Conservation (phyloP, 805 yeast genomes). For the Crinitomyces ghanaensis region DNA sequence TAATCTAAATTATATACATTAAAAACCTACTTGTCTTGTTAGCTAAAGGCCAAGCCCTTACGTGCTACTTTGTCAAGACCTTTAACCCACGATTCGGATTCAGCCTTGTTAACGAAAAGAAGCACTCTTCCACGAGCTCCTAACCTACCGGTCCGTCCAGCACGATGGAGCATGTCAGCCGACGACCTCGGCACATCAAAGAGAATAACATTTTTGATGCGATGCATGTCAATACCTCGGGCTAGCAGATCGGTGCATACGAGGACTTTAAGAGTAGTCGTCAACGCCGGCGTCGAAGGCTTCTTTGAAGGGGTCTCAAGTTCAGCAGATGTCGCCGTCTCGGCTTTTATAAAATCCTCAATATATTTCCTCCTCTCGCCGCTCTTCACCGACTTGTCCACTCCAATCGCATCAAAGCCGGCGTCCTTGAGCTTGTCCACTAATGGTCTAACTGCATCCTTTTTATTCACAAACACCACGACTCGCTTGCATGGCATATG, state of each 20-base stretch:
- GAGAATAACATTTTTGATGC: slow-evolving; percentile 68
- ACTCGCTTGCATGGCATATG: slow-evolving; percentile 70
- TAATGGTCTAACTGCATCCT: slow-evolving; percentile 47
- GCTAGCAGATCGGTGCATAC: slow-evolving; percentile 85
- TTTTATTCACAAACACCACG: slow-evolving; percentile 73
- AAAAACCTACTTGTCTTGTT: neutral
- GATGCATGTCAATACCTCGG: slow-evolving; percentile 78
- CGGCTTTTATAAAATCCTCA: slow-evolving; percentile 48
- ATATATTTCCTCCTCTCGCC: slow-evolving; percentile 50
- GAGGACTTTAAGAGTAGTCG: slow-evolving; percentile 45
- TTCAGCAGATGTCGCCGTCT: no score
- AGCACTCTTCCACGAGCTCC: slow-evolving; percentile 81
- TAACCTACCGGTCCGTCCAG: slow-evolving; percentile 93
- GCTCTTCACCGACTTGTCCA: slow-evolving; percentile 54
- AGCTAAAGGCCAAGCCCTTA: slow-evolving; percentile 7
- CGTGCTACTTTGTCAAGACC: slow-evolving; percentile 59
- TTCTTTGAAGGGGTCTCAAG: slow-evolving; percentile 41
- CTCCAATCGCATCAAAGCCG: slow-evolving; percentile 49
- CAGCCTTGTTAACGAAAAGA: slow-evolving; percentile 55
- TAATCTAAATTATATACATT: neutral
- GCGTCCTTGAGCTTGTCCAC: slow-evolving; percentile 42
- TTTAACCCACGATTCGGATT: slow-evolving; percentile 67
- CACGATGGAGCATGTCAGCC: slow-evolving; percentile 78
- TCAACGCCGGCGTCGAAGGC: slow-evolving; percentile 25
- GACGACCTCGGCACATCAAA: slow-evolving; percentile 80